A percentile compares a stretch with the other conserved stretches of the same genome.
Conservation (phyloP, 768 basidiomycete genomes). For the Leucocoprinus sp. region DNA sequence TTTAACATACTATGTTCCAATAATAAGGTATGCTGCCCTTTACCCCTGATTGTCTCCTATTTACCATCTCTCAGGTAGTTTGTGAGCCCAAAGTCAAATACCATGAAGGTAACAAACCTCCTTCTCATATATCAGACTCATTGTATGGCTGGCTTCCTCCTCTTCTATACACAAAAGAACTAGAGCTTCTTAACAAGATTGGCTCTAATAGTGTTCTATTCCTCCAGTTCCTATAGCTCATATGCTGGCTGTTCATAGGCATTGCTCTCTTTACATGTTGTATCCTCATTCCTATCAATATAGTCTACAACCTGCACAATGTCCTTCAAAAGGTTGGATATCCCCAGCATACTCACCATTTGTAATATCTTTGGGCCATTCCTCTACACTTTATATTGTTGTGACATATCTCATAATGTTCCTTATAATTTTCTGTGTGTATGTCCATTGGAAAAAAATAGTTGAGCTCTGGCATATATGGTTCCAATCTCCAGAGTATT, state of each 20-base stretch:
- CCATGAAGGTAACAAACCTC: conserved; percentile 56
- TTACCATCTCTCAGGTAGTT: conserved; percentile 38
- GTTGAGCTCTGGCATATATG: conserved; percentile 72
- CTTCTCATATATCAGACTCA: conserved; percentile 64
- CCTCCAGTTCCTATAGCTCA: conserved; percentile 74
- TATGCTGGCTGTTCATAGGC: conserved; percentile 49
- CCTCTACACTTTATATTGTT: conserved; percentile 65
- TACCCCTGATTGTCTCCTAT: background rate
- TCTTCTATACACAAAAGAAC: conserved; percentile 61
- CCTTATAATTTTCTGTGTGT: conserved; percentile 64
- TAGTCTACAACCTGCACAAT: conserved; percentile 49
- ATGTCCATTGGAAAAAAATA: conserved; percentile 72
- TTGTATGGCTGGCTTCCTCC: conserved; percentile 77
- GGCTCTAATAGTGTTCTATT: conserved; percentile 82
- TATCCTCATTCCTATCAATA: conserved; percentile 72
- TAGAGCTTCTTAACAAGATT: conserved; percentile 61
- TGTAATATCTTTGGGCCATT: conserved; percentile 75
- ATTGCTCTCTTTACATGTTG: conserved; percentile 48
- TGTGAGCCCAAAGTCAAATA: conserved; percentile 87
- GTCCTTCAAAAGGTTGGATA: conserved; percentile 18
- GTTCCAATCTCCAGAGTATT: conserved; percentile 88
- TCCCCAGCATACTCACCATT: conserved; percentile 49
- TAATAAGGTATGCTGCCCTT: conserved; percentile 55
- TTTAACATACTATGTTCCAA: conserved; percentile 85
- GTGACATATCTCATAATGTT: conserved; percentile 75